Conservation (phyloP, 805 yeast genomes). For the Ogataea ramenticola region DNA sequence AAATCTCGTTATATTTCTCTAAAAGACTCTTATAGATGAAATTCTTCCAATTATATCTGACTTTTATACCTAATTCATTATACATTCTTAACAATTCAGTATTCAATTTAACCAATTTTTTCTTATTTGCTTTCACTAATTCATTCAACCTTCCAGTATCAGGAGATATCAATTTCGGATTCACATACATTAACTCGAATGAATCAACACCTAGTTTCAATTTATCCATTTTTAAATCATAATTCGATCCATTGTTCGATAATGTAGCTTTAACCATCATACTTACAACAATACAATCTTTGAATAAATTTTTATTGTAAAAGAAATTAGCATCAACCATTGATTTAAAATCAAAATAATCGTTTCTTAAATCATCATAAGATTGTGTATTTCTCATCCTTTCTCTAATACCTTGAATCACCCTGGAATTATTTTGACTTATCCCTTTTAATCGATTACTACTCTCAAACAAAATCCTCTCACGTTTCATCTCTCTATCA, state of each 20-base stretch:
- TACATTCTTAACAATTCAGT: too few species aligned
- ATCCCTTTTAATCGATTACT: neutral
- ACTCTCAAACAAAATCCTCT: neutral
- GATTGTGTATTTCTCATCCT: neutral
- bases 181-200: neutral
- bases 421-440: neutral
- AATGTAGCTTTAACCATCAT: neutral
- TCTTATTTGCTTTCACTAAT: too few species aligned
- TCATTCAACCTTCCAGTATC: too few species aligned
- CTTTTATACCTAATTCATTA: too few species aligned
- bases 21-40: too few species aligned
- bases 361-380: neutral
- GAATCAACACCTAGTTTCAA: neutral
- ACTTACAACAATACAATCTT: neutral
- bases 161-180: too few species aligned
- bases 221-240: neutral
- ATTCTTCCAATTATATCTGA: too few species aligned
- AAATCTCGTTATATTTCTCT: too few species aligned
- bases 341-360: too few species aligned
- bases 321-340: neutral
- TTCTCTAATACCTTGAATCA: neutral
- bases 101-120: too few species aligned
- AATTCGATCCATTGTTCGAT: neutral
- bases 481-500: neutral
- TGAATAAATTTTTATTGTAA: neutral